Base-by-base conservation (phyloP, 345 rosid species). In the Eucalyptus curtisii region DNA sequence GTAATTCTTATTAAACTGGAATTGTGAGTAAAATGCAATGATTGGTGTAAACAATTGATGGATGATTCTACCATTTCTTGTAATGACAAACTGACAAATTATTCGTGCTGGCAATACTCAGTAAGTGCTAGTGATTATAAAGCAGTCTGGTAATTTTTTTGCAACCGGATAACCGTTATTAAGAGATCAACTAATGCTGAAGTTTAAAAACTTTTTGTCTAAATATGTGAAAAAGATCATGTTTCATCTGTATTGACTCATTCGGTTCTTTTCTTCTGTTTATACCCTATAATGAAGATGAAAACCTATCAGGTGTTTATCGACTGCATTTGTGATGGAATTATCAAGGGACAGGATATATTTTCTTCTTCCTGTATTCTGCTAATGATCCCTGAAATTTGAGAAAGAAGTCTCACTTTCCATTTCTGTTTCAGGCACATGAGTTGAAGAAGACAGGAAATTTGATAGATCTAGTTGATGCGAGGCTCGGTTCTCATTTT, bases 401-500 rank as follows among this genome's bases (percentile, higher is more conserved):
- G 68, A 66, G 49, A 25, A 24, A 6, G 10, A 37, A 25, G 25
- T 57, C 11, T 76, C 11, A 22, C 19, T 48, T 49, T n/a, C 27
- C 33, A 15, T 45, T 44, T 64, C 16, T 44, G 66, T 42, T 44
- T 82, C 9, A 91, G 91, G 92, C 91, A 42, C 89, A 17, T 22
- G 49, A 48, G 44, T 49, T 89, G 31, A 89, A 91, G 49, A 87
- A 86, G 88, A 81, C 37, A 52, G 91, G 89, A 13, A 66, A 45
- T 30, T 49, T 91, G 59, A 52, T 88, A n/a, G 86, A 53, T 59
- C 87, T 91, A 22, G 90, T 89, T 13, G 92, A 91, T 89, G 86
- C 49, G 5, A 89, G 90, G 57, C 59, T 89, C 0, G 89, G 89
- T 12, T 82, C 79, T 6, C 59, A 91, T 33, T 89, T 76, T 59